These are phyloP conservation scores for Vicia faba DNA, from an alignment of 306 rosid genomes.

Conservation along the genomic window DNA sequence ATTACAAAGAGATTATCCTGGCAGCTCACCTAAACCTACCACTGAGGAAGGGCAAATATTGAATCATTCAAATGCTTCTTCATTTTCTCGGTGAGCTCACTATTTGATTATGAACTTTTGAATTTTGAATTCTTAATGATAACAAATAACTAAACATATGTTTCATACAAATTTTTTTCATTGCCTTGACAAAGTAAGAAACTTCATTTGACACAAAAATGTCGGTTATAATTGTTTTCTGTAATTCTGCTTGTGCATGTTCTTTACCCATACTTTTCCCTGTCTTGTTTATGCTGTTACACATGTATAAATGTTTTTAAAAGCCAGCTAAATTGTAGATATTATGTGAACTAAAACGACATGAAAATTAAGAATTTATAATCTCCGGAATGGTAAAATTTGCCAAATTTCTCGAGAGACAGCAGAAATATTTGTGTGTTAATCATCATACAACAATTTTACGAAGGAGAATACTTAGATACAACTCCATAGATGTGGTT, in stretches of 20 bases:
- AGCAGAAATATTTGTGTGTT: background rate
- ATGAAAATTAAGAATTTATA: constrained; percentile 2
- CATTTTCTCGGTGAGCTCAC: constrained; percentile 71
- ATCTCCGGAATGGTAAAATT: constrained; percentile 28
- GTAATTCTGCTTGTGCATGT: background rate
- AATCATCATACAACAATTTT: constrained; percentile 8
- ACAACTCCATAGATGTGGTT: too few species aligned
- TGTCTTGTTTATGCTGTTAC: background rate
- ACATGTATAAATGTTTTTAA: constrained; percentile 11
- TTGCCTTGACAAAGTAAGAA: constrained; percentile 12
- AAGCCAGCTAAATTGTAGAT: constrained; percentile 3
- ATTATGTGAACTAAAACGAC: constrained; percentile 19
- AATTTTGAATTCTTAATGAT: constrained; percentile 23
- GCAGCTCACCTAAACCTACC: constrained; percentile 41
- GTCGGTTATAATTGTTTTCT: constrained; percentile 11
- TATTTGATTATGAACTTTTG: constrained; percentile 3
- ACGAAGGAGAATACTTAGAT: too few species aligned
- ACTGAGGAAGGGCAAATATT: constrained; percentile 48
- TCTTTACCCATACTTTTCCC: constrained; percentile 1
- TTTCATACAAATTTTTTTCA: constrained; percentile 1
- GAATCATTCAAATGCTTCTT: constrained; percentile 77
- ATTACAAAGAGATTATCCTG: constrained; percentile 44
- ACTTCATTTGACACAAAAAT: constrained; percentile 5
- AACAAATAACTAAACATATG: constrained; percentile 14
- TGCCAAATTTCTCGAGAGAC: constrained; percentile 20